phyloP scores from a whole-genome alignment of 495 filamentous ascomycete species.

The Podospora pseudocomata region DNA sequence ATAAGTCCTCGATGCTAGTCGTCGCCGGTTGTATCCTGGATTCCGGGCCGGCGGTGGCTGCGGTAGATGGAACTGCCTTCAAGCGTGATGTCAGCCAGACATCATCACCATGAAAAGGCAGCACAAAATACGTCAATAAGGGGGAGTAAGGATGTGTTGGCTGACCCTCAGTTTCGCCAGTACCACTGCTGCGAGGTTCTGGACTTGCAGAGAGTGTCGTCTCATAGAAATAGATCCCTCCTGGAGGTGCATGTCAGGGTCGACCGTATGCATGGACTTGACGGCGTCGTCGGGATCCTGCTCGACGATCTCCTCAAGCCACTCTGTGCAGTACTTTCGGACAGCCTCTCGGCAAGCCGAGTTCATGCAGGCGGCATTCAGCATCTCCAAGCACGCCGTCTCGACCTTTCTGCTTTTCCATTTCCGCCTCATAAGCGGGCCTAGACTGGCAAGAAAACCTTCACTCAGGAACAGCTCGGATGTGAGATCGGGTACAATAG shows the following conservation, averaged over 20 bases:
- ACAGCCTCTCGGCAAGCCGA: slow-evolving; percentile 73
- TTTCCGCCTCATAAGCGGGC: slow-evolving; percentile 66
- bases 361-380: slow-evolving; percentile 87
- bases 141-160: slow-evolving; percentile 19
- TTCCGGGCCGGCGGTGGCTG: slow-evolving; percentile 35
- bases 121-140: slow-evolving; percentile 14
- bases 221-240: slow-evolving; percentile 47
- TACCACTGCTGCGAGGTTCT: slow-evolving; percentile 75
- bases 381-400: slow-evolving; percentile 74
- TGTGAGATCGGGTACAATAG: slow-evolving; percentile 67
- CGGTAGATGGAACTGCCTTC: slow-evolving; percentile 46
- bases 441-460: slow-evolving; percentile 68
- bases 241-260: slow-evolving; percentile 35
- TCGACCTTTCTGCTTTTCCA: slow-evolving; percentile 76
- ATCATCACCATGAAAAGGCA: slow-evolving; percentile 23
- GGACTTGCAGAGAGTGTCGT: slow-evolving; percentile 49
- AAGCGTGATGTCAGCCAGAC: slow-evolving; percentile 48
- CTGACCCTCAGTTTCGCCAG: slow-evolving; percentile 69
- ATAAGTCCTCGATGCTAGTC: slow-evolving; percentile 65
- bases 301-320: slow-evolving; percentile 74
- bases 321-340: slow-evolving; percentile 71
- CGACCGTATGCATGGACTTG: slow-evolving; percentile 41
- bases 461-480: slow-evolving; percentile 77
- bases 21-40: slow-evolving; percentile 45
- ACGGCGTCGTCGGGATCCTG: slow-evolving; percentile 60